These are phyloP conservation scores for Mollisia scopiformis DNA, from an alignment of 2,329 filamentous ascomycete species.

Conservation along the genomic window DNA sequence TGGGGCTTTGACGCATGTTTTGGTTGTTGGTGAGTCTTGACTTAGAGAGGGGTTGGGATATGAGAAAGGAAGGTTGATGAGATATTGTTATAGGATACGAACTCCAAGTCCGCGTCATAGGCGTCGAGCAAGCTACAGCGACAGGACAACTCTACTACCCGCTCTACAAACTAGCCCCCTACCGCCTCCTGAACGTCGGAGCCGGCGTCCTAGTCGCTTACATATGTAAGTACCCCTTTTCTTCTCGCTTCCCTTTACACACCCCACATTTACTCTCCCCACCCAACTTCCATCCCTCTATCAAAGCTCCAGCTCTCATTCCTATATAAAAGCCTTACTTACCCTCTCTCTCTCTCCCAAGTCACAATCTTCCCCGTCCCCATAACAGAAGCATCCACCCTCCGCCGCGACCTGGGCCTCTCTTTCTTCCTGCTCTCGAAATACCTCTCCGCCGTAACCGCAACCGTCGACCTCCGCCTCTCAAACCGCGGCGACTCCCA, in stretches of 20 bases:
- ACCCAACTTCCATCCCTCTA: neutral
- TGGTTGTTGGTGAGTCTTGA: conserved; percentile 22
- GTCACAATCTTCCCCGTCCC: conserved; percentile 78
- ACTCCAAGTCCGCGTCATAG: conserved; percentile 46
- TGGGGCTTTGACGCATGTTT: conserved; percentile 53
- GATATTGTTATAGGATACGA: conserved; percentile 22
- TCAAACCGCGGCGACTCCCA: conserved; percentile 44
- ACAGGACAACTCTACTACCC: conserved; percentile 70
- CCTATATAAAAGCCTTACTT: no score
- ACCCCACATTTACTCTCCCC: neutral
- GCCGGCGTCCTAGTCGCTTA: conserved; percentile 68
- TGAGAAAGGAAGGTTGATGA: neutral
- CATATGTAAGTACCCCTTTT: neutral
- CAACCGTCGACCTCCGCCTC: conserved; percentile 56
- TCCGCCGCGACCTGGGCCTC: conserved; percentile 67
- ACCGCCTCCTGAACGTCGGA: conserved; percentile 67
- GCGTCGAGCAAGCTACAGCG: conserved; percentile 50
- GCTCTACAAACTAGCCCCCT: conserved; percentile 69
- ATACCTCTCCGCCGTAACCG: conserved; percentile 71
- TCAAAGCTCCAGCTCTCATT: no score
- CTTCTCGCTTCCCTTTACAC: no score
- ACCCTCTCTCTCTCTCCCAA: conserved; percentile 46
- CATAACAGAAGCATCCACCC: conserved; percentile 68
- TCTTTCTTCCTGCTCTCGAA: conserved; percentile 73
- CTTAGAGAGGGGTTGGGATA: neutral